Base-by-base conservation (phyloP, 345 rosid genomes). In the Passiflora organensis region DNA sequence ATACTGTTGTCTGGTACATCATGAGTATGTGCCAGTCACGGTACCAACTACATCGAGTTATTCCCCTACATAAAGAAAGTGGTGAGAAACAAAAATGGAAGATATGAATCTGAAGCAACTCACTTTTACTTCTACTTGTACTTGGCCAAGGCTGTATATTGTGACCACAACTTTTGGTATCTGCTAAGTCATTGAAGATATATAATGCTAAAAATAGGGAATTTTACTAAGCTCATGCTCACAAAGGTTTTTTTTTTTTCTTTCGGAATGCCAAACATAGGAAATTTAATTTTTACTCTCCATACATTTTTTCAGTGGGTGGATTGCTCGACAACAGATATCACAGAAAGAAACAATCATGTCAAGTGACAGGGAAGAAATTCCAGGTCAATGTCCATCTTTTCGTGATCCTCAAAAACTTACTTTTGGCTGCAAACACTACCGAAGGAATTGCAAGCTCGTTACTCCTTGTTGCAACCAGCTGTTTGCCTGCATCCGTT, bases 391-490 rank as follows among this genome's bases (percentile, higher is more conserved):
- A 52, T 61, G 64, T 66, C 82, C 86, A 56, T 82, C 90, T 17
- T 84, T 76, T 70, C 62, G 68, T 41, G 90, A 90, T 51, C 56
- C 75, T 62, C 23, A 48, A 0, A 55, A 72, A 43, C 36, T 48
- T 34, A 64, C 58, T 36, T 59, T 74, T 20, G 95, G 97, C 49
- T 90, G 95, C 78, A 80, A 80, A 63, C 97, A 86, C 66, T 90
- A 86, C 69, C 84, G 77, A 62, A 86, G 88, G 72, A 82, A 59
- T 53, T 84, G 90, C 67, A 86, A 90, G 72, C 93, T 86, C 43
- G 55, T 81, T 51, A 68, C 81, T 34, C 48, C 78, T 32, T 90
- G 97, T 73, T 86, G 95, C 78, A 76, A 74, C 68, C 64, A 71
- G 63, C 79, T 90, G 48, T 79, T 69, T 61, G 58, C 88, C 2